A percentile compares a stretch with the other conserved stretches of the same genome.
Evolutionary conservation across 2,329 filamentous ascomycete genomes (phyloP).

Genomic region (Macrophomina phaseolina): DNA sequence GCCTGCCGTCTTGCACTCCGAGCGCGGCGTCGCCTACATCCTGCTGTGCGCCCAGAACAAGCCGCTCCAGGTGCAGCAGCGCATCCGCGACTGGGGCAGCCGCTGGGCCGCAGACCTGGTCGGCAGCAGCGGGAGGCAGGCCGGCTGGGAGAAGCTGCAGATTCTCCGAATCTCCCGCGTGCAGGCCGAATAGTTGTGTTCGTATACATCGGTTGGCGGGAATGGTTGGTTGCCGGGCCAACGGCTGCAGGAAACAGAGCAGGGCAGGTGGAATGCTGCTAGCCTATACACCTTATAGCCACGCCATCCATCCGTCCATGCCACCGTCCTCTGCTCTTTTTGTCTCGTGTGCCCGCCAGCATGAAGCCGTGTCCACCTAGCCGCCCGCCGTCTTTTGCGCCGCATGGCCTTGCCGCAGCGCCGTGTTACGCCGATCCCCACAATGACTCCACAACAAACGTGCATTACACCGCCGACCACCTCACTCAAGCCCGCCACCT

Average conservation of each 20-base stretch:
- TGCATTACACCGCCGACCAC: conserved; percentile 47
- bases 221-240: conserved; percentile 13
- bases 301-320: not conserved
- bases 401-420: not conserved
- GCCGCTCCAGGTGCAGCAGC: conserved; percentile 73
- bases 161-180: conserved; percentile 82
- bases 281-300: not conserved
- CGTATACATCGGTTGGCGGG: not conserved
- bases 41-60: conserved; percentile 90
- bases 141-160: conserved; percentile 92
- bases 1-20: conserved; percentile 65
- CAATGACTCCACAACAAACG: conserved; percentile 42
- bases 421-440: not conserved
- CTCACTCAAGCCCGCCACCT: conserved; percentile 35
- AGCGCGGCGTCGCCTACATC: conserved; percentile 82
- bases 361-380: conserved; percentile 45
- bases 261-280: not conserved
- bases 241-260: not conserved
- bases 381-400: conserved; percentile 42
- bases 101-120: conserved; percentile 80
- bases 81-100: conserved; percentile 63
- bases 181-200: not conserved
- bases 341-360: conserved; percentile 11
- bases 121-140: conserved; percentile 81
- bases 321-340: not conserved